These are phyloP conservation scores for Rubia peregrina DNA, from an alignment of 305 asterid species.

Conservation along the genomic window DNA sequence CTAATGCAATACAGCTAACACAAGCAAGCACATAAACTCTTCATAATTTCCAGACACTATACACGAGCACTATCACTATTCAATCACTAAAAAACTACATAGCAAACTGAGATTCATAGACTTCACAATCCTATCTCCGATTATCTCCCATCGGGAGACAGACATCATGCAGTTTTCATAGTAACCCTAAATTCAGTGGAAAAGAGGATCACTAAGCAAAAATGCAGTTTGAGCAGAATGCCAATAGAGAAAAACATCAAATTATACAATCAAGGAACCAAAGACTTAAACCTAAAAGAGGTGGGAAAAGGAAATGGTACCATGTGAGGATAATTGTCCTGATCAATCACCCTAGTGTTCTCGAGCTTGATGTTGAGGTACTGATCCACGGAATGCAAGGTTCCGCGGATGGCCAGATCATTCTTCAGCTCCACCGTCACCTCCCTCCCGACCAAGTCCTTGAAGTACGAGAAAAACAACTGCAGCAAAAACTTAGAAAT, in stretches of 20 bases:
- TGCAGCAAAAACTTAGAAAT: conserved; percentile 25
- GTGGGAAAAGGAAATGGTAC: conserved; percentile 26
- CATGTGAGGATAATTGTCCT: conserved; percentile 96
- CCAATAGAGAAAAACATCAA: background rate
- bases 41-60: background rate
- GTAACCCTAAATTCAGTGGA: background rate
- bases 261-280: background rate
- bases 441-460: conserved; percentile 96
- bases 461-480: conserved; percentile 97
- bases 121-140: background rate
- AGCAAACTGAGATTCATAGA: too few species aligned
- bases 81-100: background rate
- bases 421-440: conserved; percentile 97
- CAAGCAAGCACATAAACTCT: background rate
- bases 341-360: conserved; percentile 92
- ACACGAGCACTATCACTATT: background rate
- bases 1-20: background rate
- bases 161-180: background rate
- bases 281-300: conserved; percentile 1
- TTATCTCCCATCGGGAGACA: background rate
- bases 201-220: too few species aligned
- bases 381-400: conserved; percentile 95
- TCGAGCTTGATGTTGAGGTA: conserved; percentile 96
- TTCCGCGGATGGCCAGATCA: conserved; percentile 90
- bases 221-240: background rate